Percentiles rank a stretch among this genome's conserved stretches.
Evolutionary conservation across 108 stramenopile genomes (phyloP).

Genomic region (Pelagomonas calceolata): DNA sequence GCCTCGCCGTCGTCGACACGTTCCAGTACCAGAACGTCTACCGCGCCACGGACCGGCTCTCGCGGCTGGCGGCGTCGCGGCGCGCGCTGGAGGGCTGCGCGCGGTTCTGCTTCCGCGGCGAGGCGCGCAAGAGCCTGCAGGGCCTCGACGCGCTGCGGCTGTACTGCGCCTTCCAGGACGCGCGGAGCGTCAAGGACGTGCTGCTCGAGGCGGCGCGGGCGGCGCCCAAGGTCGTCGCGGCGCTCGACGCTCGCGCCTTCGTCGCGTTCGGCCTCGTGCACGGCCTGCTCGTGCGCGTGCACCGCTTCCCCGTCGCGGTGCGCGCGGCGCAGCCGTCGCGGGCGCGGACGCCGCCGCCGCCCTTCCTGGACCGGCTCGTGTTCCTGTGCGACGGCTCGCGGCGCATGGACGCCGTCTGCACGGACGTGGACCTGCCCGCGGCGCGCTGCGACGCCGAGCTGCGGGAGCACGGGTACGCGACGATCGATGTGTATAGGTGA

Average conservation of each 20-base stretch:
- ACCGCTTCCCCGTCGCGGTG: slow-evolving; percentile 52
- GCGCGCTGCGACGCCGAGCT: background rate
- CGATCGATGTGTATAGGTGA: background rate
- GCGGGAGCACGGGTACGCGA: background rate
- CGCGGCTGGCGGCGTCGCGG: background rate
- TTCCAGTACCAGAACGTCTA: slow-evolving; percentile 81
- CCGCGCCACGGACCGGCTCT: slow-evolving; percentile 38
- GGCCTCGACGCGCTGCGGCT: background rate
- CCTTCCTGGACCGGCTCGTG: background rate
- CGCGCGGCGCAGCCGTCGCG: no score
- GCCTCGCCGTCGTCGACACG: slow-evolving; percentile 64
- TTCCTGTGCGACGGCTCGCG: background rate
- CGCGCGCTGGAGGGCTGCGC: background rate
- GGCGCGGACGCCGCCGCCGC: no score
- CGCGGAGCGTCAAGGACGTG: slow-evolving; percentile 8
- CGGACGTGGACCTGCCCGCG: background rate
- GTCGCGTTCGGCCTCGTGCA: slow-evolving; percentile 69
- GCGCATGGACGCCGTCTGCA: background rate
- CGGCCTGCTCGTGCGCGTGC: slow-evolving; percentile 63
- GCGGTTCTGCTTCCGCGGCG: background rate
- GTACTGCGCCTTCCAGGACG: slow-evolving; percentile 4
- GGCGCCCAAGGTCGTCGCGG: slow-evolving; percentile 50
- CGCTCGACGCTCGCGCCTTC: slow-evolving; percentile 69
- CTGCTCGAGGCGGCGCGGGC: slow-evolving; percentile 27
- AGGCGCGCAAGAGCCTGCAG: slow-evolving; percentile 3